Conservation (phyloP, 2,329 filamentous ascomycete genomes). For the Hypoxylon sp. region DNA sequence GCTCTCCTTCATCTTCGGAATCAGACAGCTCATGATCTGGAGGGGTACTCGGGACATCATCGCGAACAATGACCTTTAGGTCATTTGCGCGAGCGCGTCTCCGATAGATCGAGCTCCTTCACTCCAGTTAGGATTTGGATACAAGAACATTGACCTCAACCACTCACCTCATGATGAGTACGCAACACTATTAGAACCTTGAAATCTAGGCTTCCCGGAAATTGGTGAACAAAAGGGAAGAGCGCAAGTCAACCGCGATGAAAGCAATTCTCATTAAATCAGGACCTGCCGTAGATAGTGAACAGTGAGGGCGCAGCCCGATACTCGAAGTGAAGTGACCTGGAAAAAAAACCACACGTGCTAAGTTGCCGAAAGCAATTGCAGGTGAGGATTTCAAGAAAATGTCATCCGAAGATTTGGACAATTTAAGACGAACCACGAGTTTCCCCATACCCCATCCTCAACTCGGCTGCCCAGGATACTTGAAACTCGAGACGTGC, state of each 20-base stretch:
- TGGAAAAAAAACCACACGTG: slow-evolving; percentile 32
- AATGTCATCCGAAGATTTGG: slow-evolving; percentile 4
- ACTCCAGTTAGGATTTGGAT: slow-evolving; percentile 18
- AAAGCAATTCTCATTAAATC: slow-evolving; percentile 35
- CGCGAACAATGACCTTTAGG: slow-evolving; percentile 34
- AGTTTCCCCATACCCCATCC: slow-evolving; percentile 12
- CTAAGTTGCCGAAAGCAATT: slow-evolving; percentile 26
- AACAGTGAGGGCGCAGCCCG: slow-evolving; percentile 43
- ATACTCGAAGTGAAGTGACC: slow-evolving; percentile 37
- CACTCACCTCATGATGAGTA: slow-evolving; percentile 40
- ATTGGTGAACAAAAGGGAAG: slow-evolving; percentile 28
- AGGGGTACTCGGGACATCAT: slow-evolving; percentile 20
- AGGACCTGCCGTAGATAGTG: slow-evolving; percentile 40
- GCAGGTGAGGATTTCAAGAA: slow-evolving; percentile 30
- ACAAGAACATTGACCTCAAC: not conserved
- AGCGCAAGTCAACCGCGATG: slow-evolving; percentile 20
- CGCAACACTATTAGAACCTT: slow-evolving; percentile 36
- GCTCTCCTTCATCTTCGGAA: slow-evolving; percentile 34
- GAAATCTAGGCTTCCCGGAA: slow-evolving; percentile 25
- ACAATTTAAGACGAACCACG: slow-evolving; percentile 15
- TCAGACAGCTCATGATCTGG: slow-evolving; percentile 22
- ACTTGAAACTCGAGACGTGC: slow-evolving; percentile 35
- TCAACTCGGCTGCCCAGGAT: slow-evolving; percentile 18
- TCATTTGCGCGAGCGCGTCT: slow-evolving; percentile 39
- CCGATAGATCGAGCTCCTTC: slow-evolving; percentile 31